phyloP scores from a whole-genome alignment of 805 yeast species.

The Yarrowia sp. region DNA sequence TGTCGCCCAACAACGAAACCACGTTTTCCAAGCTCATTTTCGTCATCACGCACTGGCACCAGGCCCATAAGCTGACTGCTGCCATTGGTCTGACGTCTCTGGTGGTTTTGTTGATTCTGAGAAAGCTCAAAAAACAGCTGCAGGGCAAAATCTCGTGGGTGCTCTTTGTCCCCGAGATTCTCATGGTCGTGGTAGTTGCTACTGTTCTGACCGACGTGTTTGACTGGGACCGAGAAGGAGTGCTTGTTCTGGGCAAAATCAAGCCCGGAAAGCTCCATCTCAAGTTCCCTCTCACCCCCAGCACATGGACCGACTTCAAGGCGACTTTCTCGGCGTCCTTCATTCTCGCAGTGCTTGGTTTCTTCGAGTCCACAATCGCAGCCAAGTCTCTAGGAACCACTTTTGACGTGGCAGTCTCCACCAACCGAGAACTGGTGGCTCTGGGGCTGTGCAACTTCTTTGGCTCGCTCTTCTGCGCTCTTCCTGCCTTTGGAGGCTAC shows the following conservation, averaged over 20 bases:
- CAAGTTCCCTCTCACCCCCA: constrained; percentile 54
- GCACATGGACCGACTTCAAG: constrained; percentile 48
- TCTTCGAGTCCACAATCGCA: constrained; percentile 91
- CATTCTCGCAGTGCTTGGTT: constrained; percentile 79
- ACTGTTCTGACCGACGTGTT: constrained; percentile 50
- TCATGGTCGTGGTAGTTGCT: constrained; percentile 63
- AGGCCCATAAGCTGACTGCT: constrained; percentile 58
- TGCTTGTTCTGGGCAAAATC: constrained; percentile 69
- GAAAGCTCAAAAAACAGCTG: constrained; percentile 44
- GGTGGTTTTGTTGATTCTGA: constrained; percentile 43
- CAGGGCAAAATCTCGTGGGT: constrained; percentile 40
- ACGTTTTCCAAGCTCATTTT: constrained; percentile 68
- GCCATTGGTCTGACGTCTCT: constrained; percentile 57
- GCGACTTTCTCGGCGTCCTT: constrained; percentile 65
- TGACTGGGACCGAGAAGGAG: constrained; percentile 43
- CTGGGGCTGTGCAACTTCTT: constrained; percentile 71
- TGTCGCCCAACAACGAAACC: constrained; percentile 53
- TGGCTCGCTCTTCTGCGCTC: constrained; percentile 54
- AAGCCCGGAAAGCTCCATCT: constrained; percentile 49
- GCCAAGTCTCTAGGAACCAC: constrained; percentile 77
- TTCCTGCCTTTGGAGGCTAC: constrained; percentile 95
- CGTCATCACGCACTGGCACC: constrained; percentile 46
- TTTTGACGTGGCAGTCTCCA: constrained; percentile 60
- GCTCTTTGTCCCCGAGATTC: constrained; percentile 78
- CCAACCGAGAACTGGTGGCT: constrained; percentile 89